phyloP scores from a whole-genome alignment of 192 early-diverging fungal genomes.

The Entomortierella parvispora region DNA sequence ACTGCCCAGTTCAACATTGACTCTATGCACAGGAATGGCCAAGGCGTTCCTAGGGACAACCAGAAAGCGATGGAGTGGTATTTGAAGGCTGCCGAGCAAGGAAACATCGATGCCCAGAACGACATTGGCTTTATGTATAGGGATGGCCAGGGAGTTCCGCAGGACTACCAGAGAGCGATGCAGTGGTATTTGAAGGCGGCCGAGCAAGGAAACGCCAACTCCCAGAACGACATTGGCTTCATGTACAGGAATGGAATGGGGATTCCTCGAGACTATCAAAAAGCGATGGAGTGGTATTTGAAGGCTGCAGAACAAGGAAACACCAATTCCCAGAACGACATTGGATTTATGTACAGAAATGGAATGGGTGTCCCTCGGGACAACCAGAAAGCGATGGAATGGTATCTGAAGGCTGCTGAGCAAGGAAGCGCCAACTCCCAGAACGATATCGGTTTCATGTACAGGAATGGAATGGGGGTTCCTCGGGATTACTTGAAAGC shows the following conservation, averaged over 20 bases:
- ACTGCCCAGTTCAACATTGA: no score
- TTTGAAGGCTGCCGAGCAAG: no score
- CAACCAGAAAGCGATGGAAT: no score
- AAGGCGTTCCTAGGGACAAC: not conserved
- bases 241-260: not conserved
- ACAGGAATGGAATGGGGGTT: constrained; percentile 76
- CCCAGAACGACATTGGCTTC: not conserved
- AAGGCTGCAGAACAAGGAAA: no score
- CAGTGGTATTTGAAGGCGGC: no score
- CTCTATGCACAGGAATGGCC: not conserved
- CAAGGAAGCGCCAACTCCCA: not conserved
- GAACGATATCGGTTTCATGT: constrained; percentile 65
- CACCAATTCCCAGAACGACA: no score
- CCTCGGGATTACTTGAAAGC: constrained; percentile 46
- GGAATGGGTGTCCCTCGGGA: constrained; percentile 62
- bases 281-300: not conserved
- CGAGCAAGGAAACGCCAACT: no score
- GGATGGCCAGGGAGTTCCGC: no score
- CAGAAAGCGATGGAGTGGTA: no score
- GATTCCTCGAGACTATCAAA: not conserved
- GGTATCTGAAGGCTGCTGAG: no score
- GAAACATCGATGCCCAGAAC: not conserved
- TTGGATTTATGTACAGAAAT: constrained; percentile 80
- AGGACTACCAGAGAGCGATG: no score
- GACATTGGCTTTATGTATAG: not conserved